Base-by-base conservation (phyloP, 1,284 basidiomycete genomes). In the Hymenochaete sp. region DNA sequence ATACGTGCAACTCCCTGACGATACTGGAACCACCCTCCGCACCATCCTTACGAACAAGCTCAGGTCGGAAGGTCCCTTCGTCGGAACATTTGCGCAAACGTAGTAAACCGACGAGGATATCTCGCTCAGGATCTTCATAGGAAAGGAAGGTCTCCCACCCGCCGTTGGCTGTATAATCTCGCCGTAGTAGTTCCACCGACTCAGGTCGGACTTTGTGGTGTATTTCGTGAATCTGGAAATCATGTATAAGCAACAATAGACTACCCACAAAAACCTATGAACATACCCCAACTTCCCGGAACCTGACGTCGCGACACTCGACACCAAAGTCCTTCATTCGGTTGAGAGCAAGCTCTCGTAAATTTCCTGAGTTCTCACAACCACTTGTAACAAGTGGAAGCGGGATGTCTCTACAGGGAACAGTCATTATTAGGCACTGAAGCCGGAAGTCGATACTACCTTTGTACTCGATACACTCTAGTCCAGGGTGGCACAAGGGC, bases 61-160 rank as follows among this genome's bases (percentile, higher is more conserved):
- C 96, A 25, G 91, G 89, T 38, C 95, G 74, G 71, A 93, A 99
- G 1, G 96, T 98, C 1, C 93, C 93, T 52, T 95, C 92, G 48
- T 91, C 85, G 2, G 90, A 93, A 61, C 96, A 98, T 63, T 96
- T 97, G 44, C 96, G 75, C 57, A 99, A 67, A 14, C 96, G 80
- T 40, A 99, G 71, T 22, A 99, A 68, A 9, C 96, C 96, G 48
- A 99, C 83, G 41, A 99, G 79, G 59, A 99, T 98, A 58, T 99
- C 96, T 51, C 79, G 80, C 62, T 93, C 90, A 3, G 95, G 93
- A 63, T 99, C 96, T 67, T 99, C 96, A 62, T 98, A 99, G 16
- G 93, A 93, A 13, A 99, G 69, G 76, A 99, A 99, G 0, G 95
- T 98, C 67, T 99, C 96, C 96, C 96, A 99, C 19, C 95, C 90